phyloP scores from a whole-genome alignment of 768 basidiomycete genomes.

The Clathrus columnatus region DNA sequence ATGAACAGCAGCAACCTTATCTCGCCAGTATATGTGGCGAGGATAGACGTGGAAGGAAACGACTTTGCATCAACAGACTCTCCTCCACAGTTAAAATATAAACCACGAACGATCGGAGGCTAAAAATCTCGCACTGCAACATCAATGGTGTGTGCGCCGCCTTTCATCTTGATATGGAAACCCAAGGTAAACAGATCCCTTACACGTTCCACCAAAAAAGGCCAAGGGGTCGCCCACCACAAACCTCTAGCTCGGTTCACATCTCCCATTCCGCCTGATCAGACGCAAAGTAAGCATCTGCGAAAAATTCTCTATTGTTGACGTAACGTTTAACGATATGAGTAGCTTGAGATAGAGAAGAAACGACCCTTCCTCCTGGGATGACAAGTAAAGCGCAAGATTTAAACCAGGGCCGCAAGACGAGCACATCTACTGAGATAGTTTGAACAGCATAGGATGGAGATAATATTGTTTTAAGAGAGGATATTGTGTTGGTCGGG shows the following conservation, averaged over 20 bases:
- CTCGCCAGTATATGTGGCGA: slow-evolving; percentile 29
- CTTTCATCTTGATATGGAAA: slow-evolving; percentile 35
- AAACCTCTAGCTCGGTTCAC: slow-evolving; percentile 28
- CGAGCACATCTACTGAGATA: slow-evolving; percentile 47
- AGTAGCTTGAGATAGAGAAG: slow-evolving; percentile 29
- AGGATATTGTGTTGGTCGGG: slow-evolving; percentile 33
- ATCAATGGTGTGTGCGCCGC: slow-evolving; percentile 29
- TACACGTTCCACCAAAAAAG: slow-evolving; percentile 34
- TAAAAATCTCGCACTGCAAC: not conserved
- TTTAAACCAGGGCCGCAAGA: slow-evolving; percentile 65
- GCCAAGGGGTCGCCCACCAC: slow-evolving; percentile 29
- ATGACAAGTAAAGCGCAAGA: slow-evolving; percentile 75
- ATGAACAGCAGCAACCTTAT: slow-evolving; percentile 28
- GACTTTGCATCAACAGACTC: slow-evolving; percentile 24
- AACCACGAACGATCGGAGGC: slow-evolving; percentile 15
- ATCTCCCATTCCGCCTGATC: slow-evolving; percentile 30
- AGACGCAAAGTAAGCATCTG: slow-evolving; percentile 46
- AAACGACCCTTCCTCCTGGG: slow-evolving; percentile 45
- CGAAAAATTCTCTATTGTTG: slow-evolving; percentile 58
- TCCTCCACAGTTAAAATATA: slow-evolving; percentile 40
- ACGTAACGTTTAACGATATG: slow-evolving; percentile 51
- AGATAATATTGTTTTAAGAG: slow-evolving; percentile 48
- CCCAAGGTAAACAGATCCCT: slow-evolving; percentile 33
- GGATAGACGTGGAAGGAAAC: slow-evolving; percentile 18
- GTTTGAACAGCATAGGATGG: slow-evolving; percentile 76